Evolutionary conservation across 371 early-diverging fungal genomes (phyloP), one percentile per base, ranked within the genome.

Genomic region (Saksenaea oblongispora): DNA sequence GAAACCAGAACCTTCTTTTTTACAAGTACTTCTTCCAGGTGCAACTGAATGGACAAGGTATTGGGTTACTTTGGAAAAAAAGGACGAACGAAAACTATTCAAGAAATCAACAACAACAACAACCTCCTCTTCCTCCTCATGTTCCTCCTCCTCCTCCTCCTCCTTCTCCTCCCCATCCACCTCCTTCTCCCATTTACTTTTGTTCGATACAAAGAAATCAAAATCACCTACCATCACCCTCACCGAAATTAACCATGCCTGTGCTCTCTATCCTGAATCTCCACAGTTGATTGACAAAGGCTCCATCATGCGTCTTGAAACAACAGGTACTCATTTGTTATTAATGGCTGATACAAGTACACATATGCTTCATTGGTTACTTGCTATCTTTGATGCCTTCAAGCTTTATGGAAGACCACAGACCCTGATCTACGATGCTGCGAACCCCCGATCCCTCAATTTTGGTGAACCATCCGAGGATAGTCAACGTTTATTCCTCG

Each of bases 211-310:
- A 34, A 82, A 83, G 55, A 86, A 85, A 64, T 72, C 85, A 41
- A 89, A 84, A 64, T 56, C 66, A 15, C 84, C 89, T 1, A 54
- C 76, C 13, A 57, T 82, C 36, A 75, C 83, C 2, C 59, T 90
- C 54, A 76, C 76, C 18, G 76, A 79, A 26, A 75, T 88, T 36
- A 78, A 73, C 28, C 87, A 86, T 60, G 89, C 87, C 1, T 92
- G 91, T 61, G 88, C 91, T 3, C 80, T 92, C 42, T 93, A 89
- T 61, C 93, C 92, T 1, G 86, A 83, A 58, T 72, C 68, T 17
- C 66, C 75, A 11, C 73, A 78, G 8, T 28, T 84, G 27, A 75
- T 82, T 34, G 83, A 82, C 54, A 72, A 80, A 54, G 70, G 77
- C 3, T 76, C 71, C 13, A 72, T 80, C 60, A 73, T 84, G 56